A percentile compares a stretch with the other conserved stretches of the same genome.
These are phyloP conservation scores for Plasmodium falciparum DNA, from an alignment of 169 alveolate species.

Conservation along the genomic window DNA sequence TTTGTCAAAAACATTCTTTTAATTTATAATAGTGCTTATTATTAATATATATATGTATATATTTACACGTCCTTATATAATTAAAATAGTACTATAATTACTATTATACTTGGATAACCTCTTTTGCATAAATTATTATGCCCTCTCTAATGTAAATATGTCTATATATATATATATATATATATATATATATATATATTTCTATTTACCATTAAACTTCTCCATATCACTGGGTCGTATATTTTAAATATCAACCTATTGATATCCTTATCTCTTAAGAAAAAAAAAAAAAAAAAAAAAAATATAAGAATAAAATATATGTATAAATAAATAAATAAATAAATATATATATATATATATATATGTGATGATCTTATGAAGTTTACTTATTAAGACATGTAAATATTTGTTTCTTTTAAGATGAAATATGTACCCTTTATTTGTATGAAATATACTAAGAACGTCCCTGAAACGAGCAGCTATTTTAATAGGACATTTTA, in stretches of 20 bases:
- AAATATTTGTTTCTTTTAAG: not conserved
- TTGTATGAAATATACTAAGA: slow-evolving; percentile 48
- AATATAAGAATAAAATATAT: not conserved
- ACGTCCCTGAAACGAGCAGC: slow-evolving; percentile 63
- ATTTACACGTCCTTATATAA: not conserved
- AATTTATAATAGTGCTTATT: not conserved
- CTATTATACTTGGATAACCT: too few relatives aligned
- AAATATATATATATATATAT: not conserved
- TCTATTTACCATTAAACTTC: slow-evolving; percentile 52
- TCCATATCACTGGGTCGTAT: slow-evolving; percentile 72
- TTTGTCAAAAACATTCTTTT: too few relatives aligned
- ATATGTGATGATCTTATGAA: not conserved
- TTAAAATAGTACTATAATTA: not conserved
- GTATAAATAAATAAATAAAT: not conserved
- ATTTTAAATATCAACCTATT: slow-evolving; percentile 57
- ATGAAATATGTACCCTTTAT: slow-evolving; percentile 52
- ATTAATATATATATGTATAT: not conserved
- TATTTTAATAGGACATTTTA: slow-evolving; percentile 55
- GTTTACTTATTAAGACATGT: not conserved
- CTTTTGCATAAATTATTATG: too few relatives aligned
- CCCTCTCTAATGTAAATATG: too few relatives aligned
- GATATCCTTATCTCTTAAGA: slow-evolving; percentile 43
- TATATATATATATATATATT: not conserved
- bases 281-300: not conserved
- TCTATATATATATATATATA: not conserved